Conservation (phyloP, 495 filamentous ascomycete genomes). For the Staphylotrichum longicolle region DNA sequence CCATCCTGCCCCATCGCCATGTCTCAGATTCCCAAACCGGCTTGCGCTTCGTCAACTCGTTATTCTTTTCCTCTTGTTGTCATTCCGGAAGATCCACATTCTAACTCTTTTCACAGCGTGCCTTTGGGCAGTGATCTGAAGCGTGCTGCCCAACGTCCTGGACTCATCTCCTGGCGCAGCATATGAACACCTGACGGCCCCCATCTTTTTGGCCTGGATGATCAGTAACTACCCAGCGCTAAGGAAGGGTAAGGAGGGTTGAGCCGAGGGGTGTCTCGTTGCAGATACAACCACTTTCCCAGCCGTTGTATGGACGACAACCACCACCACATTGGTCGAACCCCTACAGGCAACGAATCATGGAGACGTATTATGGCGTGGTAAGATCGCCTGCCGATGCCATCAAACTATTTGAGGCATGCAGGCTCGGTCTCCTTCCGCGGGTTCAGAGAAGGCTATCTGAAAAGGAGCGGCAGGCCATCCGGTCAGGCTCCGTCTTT, state of each 20-base stretch:
- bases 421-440: constrained; percentile 82
- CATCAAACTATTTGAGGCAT: constrained; percentile 96
- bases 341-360: constrained; percentile 35
- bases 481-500: constrained; percentile 93
- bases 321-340: background rate
- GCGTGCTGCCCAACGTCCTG: too few species aligned
- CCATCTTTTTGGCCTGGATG: constrained; percentile 11
- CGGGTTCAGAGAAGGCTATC: constrained; percentile 90
- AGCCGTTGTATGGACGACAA: background rate
- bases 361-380: constrained; percentile 95
- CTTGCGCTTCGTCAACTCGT: constrained; percentile 5
- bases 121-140: background rate
- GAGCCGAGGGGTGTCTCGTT: background rate
- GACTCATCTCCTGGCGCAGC: background rate
- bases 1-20: constrained; percentile 18
- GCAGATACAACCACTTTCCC: background rate
- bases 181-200: background rate
- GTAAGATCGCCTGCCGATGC: constrained; percentile 92
- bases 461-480: constrained; percentile 93
- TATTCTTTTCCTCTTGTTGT: background rate
- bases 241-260: constrained; percentile 10
- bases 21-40: constrained; percentile 23
- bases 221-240: background rate
- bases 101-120: background rate
- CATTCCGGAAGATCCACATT: background rate